These are phyloP conservation scores for Pyrus communis DNA, from an alignment of 306 rosid genomes.

Conservation along the genomic window DNA sequence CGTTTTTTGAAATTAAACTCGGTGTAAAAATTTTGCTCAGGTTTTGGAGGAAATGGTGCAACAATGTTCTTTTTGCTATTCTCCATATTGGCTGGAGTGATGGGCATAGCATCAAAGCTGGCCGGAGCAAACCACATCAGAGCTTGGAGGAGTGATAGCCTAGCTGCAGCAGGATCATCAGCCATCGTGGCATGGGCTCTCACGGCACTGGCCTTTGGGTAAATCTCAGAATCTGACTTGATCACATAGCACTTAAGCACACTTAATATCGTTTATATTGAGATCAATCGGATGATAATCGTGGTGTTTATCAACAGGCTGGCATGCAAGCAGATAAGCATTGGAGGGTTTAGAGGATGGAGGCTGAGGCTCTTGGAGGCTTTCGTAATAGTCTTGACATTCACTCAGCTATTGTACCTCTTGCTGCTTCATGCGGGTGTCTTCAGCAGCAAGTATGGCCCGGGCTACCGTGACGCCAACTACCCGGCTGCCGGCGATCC, in stretches of 20 bases:
- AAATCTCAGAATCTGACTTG: neutral
- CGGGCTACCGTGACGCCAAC: conserved; percentile 64
- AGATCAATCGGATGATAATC: neutral
- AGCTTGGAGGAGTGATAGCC: conserved; percentile 82
- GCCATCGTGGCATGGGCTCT: conserved; percentile 71
- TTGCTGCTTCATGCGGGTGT: conserved; percentile 71
- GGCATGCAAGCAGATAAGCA: conserved; percentile 71
- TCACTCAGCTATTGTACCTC: conserved; percentile 65
- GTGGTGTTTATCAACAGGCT: conserved; percentile 27
- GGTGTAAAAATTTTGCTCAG: conserved; percentile 3
- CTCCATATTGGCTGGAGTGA: conserved; percentile 47
- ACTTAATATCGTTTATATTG: neutral
- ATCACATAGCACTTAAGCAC: neutral
- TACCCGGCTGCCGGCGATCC: conserved; percentile 42
- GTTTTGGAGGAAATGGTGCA: conserved; percentile 87
- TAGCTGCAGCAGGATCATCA: conserved; percentile 65
- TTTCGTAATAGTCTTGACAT: conserved; percentile 52
- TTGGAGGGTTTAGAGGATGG: conserved; percentile 94
- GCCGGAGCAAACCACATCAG: conserved; percentile 67
- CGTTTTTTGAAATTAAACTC: neutral
- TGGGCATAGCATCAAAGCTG: conserved; percentile 67
- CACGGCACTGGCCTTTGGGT: conserved; percentile 40
- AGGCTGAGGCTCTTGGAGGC: conserved; percentile 72
- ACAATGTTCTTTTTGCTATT: conserved; percentile 64
- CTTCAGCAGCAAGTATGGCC: conserved; percentile 76